phyloP scores from a whole-genome alignment of 352 stramenopile genomes.

The Pythium sp. region DNA sequence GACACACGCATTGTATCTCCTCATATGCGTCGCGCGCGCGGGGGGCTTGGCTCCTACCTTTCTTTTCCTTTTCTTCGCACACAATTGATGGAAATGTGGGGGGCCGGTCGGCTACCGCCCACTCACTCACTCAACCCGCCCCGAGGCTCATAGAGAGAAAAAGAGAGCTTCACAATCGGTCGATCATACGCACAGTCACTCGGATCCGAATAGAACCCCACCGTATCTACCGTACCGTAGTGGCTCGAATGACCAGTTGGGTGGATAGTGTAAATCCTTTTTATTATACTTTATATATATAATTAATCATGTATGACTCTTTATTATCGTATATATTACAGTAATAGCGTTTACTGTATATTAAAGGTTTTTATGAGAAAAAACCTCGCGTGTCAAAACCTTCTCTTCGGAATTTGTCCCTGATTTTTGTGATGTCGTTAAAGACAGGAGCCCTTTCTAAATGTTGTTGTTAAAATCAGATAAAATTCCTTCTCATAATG shows the following conservation, averaged over 20 bases:
- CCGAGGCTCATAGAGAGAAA: not conserved
- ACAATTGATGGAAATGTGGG: constrained; percentile 8
- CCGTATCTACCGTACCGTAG: not conserved
- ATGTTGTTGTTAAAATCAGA: not conserved
- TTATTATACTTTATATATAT: not conserved
- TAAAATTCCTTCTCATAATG: constrained; percentile 1
- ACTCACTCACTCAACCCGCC: not conserved
- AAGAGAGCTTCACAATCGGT: not conserved
- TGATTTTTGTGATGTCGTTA: not conserved
- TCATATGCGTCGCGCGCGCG: not conserved
- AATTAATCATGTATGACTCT: not conserved
- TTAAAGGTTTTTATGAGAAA: not conserved
- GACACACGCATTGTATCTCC: not conserved
- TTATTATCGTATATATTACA: not conserved
- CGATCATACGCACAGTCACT: constrained; percentile 5
- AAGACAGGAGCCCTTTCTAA: not conserved
- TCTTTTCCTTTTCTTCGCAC: constrained; percentile 15
- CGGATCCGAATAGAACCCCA: not conserved
- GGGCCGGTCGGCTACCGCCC: not conserved
- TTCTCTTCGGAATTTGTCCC: constrained; percentile 8
- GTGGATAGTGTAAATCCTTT: not conserved
- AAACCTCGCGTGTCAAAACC: constrained; percentile 7
- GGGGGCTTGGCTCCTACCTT: not conserved
- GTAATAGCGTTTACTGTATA: not conserved
- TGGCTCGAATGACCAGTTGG: not conserved